Conservation (phyloP, 805 yeast genomes). For the Wilhelminamyces savonicus region DNA sequence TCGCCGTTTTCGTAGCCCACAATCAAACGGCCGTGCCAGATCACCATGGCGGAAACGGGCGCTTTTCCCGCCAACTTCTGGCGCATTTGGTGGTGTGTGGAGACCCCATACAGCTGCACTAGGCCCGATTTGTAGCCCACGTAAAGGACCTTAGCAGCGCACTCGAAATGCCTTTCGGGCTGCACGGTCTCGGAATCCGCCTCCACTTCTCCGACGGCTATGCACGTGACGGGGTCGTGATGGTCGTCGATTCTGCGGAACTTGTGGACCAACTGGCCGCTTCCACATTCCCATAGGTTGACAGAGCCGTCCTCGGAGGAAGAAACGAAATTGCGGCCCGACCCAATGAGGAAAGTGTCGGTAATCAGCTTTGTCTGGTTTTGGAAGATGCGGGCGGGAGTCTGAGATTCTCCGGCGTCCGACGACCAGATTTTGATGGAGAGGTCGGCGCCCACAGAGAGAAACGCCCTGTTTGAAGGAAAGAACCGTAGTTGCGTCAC, state of each 20-base stretch:
- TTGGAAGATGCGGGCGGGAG: constrained; percentile 34
- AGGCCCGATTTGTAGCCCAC: constrained; percentile 39
- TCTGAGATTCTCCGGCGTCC: too few species aligned
- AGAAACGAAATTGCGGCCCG: constrained; percentile 63
- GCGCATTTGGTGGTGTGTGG: constrained; percentile 10
- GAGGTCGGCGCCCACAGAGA: constrained; percentile 56
- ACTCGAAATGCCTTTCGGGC: constrained; percentile 38
- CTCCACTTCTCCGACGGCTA: constrained; percentile 4
- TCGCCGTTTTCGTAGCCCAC: constrained; percentile 16
- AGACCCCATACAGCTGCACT: constrained; percentile 16
- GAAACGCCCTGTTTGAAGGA: constrained; percentile 58
- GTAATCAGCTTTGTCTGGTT: constrained; percentile 47
- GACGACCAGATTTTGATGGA: constrained; percentile 58
- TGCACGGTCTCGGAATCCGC: constrained; percentile 1
- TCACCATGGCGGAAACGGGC: constrained; percentile 11
- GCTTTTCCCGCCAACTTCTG: constrained; percentile 1
- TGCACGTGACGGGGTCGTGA: constrained; percentile 13
- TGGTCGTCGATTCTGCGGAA: constrained; percentile 16
- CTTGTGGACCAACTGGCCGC: constrained; percentile 39
- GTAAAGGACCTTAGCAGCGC: constrained; percentile 35
- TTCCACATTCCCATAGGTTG: constrained; percentile 65
- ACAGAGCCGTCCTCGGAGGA: constrained; percentile 51
- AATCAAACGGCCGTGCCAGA: constrained; percentile 6
- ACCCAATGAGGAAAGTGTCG: constrained; percentile 46
- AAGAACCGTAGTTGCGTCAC: constrained; percentile 43